These are phyloP conservation scores for Coprinopsis cinerea DNA, from an alignment of 768 basidiomycete species.

Conservation along the genomic window DNA sequence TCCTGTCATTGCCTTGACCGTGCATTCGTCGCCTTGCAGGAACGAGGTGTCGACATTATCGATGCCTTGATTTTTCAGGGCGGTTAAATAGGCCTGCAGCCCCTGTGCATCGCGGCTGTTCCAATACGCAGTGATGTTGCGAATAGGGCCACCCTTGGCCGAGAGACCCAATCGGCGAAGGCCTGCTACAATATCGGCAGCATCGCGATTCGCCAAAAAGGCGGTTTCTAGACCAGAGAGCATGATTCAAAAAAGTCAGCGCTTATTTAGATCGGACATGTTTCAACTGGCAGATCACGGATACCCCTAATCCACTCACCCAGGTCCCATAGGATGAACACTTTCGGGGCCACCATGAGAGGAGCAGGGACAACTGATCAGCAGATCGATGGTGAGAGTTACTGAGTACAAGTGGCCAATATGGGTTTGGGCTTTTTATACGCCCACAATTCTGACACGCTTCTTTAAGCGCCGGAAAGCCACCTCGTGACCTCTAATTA, in stretches of 20 bases:
- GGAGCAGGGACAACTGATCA: neutral
- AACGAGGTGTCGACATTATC: neutral
- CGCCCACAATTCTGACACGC: neutral
- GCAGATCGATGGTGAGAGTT: too few species aligned
- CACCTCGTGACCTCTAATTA: neutral
- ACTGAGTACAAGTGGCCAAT: too few species aligned
- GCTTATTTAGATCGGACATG: too few species aligned
- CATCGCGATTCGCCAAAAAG: neutral
- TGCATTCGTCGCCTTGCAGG: constrained; percentile 1
- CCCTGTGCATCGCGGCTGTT: neutral
- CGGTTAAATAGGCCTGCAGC: neutral
- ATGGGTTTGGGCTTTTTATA: too few species aligned
- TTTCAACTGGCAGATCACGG: too few species aligned
- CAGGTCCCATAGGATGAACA: constrained; percentile 13
- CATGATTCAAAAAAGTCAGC: neutral
- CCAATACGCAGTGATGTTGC: constrained; percentile 12
- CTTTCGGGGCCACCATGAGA: neutral
- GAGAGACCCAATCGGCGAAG: constrained; percentile 4
- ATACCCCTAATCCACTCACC: constrained; percentile 8
- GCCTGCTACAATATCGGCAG: constrained; percentile 4
- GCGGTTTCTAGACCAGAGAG: neutral
- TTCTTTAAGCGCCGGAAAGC: constrained; percentile 2
- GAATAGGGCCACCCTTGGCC: constrained; percentile 6
- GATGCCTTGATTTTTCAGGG: constrained; percentile 1
- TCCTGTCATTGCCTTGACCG: constrained; percentile 4